Evolutionary conservation across 2,329 filamentous ascomycete genomes (phyloP).

Genomic region (Helotiales sp.): DNA sequence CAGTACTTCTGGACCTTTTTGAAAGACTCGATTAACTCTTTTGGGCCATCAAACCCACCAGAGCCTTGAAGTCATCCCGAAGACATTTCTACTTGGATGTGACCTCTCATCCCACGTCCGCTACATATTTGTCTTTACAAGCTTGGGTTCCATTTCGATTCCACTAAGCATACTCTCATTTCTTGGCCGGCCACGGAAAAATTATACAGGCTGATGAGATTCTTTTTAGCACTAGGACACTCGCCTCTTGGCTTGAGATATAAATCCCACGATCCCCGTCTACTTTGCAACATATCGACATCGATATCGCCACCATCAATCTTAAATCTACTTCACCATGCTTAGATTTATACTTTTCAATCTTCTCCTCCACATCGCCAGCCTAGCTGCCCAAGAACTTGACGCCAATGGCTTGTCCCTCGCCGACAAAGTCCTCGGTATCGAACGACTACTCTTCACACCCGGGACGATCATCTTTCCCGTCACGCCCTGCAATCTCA

Average conservation of each 20-base stretch:
- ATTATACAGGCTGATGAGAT: background rate
- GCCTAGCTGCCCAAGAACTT: constrained; percentile 11
- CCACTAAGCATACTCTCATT: background rate
- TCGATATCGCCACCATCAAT: background rate
- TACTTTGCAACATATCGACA: background rate
- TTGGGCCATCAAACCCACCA: background rate
- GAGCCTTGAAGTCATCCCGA: background rate
- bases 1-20: background rate
- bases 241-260: background rate
- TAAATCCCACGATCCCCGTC: constrained; percentile 1
- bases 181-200: background rate
- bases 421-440: constrained; percentile 23
- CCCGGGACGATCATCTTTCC: constrained; percentile 21
- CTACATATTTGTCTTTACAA: background rate
- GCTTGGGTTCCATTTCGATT: background rate
- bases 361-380: constrained; percentile 14
- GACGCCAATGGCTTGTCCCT: constrained; percentile 27
- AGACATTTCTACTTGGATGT: background rate
- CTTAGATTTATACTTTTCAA: constrained; percentile 8
- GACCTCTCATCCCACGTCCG: background rate
- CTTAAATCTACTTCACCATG: too few relatives aligned
- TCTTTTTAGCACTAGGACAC: background rate
- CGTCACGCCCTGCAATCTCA: constrained; percentile 25
- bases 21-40: background rate
- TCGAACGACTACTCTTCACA: constrained; percentile 24